These are phyloP conservation scores for Pulicaria dysenterica DNA, from an alignment of 129 eudicot species.

Conservation along the genomic window DNA sequence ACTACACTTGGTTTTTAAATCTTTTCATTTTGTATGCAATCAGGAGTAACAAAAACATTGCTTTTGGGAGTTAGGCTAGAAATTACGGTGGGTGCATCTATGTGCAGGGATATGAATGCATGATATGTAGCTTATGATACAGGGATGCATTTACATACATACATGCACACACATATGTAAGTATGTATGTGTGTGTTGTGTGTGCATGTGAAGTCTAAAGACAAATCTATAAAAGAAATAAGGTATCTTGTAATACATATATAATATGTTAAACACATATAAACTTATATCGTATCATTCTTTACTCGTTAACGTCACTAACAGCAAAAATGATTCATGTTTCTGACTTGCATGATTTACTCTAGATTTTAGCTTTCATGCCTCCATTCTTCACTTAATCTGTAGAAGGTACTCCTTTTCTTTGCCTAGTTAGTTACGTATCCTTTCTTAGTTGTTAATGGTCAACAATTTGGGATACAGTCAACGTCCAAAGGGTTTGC, in stretches of 20 bases:
- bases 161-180: background rate
- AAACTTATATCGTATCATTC: background rate
- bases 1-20: constrained; percentile 1
- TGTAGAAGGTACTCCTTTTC: background rate
- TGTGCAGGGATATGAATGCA: constrained; percentile 11
- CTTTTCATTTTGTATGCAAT: constrained; percentile 4
- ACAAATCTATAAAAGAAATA: constrained; percentile 5
- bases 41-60: background rate
- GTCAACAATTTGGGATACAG: background rate
- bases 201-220: constrained; percentile 12
- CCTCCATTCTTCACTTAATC: background rate
- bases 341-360: background rate
- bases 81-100: constrained; percentile 11
- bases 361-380: background rate
- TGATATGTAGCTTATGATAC: constrained; percentile 16
- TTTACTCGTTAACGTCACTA: constrained; percentile 13
- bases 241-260: background rate
- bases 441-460: background rate
- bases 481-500: constrained; percentile 3
- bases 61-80: background rate
- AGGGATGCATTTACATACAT: background rate
- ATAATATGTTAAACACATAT: constrained; percentile 1
- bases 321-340: background rate
- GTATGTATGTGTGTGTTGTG: background rate
- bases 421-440: background rate